These are phyloP conservation scores for Triticum monococcum DNA, from an alignment of 176 grass and related monocot genomes.

Conservation along the genomic window DNA sequence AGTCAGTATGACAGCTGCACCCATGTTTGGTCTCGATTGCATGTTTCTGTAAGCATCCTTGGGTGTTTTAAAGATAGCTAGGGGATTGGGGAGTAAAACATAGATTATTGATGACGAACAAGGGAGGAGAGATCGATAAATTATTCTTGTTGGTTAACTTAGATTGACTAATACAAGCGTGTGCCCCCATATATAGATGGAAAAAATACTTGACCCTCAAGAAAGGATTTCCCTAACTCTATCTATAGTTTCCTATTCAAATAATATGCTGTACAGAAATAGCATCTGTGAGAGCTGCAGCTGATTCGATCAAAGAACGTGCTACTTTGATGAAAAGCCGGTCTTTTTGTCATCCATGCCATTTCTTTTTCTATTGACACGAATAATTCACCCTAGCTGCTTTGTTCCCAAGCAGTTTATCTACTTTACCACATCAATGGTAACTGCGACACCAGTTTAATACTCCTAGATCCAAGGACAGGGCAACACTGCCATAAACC, in stretches of 20 bases:
- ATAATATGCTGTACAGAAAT: neutral
- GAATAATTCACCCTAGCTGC: neutral
- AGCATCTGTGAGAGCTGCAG: no score
- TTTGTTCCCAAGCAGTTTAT: neutral
- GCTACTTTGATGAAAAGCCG: no score
- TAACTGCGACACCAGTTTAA: neutral
- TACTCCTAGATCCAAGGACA: conserved; percentile 12
- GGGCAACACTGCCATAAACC: neutral
- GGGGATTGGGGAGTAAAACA: neutral
- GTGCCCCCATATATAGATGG: neutral
- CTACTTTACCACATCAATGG: neutral
- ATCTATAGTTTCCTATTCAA: neutral
- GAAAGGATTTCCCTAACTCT: neutral
- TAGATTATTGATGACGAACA: neutral
- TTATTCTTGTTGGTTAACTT: neutral
- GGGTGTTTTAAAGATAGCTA: neutral
- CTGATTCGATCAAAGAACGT: no score
- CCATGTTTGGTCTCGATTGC: neutral
- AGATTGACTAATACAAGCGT: neutral
- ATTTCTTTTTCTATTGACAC: neutral
- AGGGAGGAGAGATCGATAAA: neutral
- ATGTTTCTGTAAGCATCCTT: neutral
- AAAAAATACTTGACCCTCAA: neutral
- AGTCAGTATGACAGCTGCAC: conserved; percentile 8
- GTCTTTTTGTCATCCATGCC: no score